Conservation (phyloP, 306 rosid species). For the Begonia peltatifolia region DNA sequence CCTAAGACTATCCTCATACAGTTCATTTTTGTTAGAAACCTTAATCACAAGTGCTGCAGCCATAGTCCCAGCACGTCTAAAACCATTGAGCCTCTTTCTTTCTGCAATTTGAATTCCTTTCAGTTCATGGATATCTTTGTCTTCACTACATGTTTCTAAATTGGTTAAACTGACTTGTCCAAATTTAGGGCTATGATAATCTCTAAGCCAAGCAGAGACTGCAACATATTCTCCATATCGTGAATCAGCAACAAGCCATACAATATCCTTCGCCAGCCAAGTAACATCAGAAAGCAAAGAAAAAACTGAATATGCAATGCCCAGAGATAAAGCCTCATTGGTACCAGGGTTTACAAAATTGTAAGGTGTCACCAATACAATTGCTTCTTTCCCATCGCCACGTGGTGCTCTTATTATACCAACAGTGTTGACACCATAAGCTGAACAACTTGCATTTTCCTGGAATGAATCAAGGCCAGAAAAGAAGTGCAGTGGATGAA, state of each 20-base stretch:
- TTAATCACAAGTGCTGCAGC: constrained; percentile 87
- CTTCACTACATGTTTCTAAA: constrained; percentile 39
- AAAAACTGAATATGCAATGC: constrained; percentile 73
- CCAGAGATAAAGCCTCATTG: constrained; percentile 66
- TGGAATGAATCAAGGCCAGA: constrained; percentile 53
- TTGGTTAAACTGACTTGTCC: constrained; percentile 13
- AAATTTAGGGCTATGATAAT: constrained; percentile 63
- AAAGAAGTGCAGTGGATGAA: constrained; percentile 72
- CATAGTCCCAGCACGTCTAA: constrained; percentile 91
- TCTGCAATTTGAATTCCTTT: constrained; percentile 23
- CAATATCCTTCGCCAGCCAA: constrained; percentile 86
- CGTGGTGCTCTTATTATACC: constrained; percentile 91
- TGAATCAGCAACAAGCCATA: constrained; percentile 89
- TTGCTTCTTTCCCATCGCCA: constrained; percentile 96
- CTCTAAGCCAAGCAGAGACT: constrained; percentile 84
- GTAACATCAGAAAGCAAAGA: constrained; percentile 74
- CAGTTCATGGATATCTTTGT: constrained; percentile 16
- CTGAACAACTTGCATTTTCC: constrained; percentile 50
- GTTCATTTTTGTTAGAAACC: constrained; percentile 44
- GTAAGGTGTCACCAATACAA: constrained; percentile 83
- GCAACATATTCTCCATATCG: constrained; percentile 64
- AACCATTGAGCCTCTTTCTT: constrained; percentile 31
- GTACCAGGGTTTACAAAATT: constrained; percentile 30
- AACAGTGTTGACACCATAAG: constrained; percentile 49
- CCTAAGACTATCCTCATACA: constrained; percentile 55